Evolutionary conservation across 345 rosid genomes (phyloP).

Genomic region (Raphanus raphanistrum): DNA sequence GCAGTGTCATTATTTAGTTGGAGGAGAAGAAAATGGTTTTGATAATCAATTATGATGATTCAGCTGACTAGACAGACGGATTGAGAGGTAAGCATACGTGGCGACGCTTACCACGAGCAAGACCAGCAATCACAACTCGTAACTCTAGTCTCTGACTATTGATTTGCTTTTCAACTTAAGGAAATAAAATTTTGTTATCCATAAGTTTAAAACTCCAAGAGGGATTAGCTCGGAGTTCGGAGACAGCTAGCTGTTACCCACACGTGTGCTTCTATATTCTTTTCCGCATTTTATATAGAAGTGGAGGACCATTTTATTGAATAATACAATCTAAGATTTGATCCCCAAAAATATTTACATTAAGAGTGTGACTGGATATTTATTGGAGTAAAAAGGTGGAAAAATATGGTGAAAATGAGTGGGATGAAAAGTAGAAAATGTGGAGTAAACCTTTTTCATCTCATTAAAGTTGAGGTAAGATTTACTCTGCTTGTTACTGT

Average conservation of each 20-base stretch:
- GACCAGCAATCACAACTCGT: background rate
- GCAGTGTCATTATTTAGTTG: background rate
- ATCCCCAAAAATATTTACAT: no score
- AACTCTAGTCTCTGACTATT: background rate
- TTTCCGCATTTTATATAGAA: background rate
- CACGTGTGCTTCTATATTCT: slow-evolving; percentile 12
- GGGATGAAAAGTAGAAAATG: no score
- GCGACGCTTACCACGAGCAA: background rate
- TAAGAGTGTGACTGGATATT: no score
- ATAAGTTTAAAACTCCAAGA: background rate
- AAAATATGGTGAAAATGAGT: no score
- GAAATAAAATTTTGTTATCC: background rate
- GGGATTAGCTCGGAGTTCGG: slow-evolving; percentile 11
- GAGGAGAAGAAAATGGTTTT: slow-evolving; percentile 5
- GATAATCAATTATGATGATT: background rate
- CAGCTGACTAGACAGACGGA: background rate
- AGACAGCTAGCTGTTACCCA: slow-evolving; percentile 16
- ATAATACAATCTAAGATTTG: no score
- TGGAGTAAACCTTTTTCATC: no score
- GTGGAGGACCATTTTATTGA: background rate
- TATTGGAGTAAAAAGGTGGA: no score
- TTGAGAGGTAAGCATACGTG: background rate
- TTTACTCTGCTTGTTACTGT: no score
- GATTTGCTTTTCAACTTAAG: background rate
- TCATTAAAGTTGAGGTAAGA: no score